phyloP scores from a whole-genome alignment of 345 rosid genomes.

The Rhodamnia rubescens region DNA sequence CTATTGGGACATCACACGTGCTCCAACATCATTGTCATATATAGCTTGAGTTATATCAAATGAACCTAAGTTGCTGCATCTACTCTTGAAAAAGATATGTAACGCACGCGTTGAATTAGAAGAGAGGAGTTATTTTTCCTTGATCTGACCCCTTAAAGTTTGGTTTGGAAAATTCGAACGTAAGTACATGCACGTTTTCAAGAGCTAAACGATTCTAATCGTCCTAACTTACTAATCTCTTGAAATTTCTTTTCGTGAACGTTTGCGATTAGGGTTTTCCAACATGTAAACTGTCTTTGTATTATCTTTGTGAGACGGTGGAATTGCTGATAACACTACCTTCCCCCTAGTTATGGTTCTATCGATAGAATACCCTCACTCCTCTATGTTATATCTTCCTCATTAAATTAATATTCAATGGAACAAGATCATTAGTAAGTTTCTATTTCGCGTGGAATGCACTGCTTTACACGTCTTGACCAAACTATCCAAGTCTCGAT shows the following conservation, averaged over 20 bases:
- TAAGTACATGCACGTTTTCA: neutral
- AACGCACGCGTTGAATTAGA: neutral
- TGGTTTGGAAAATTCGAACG: neutral
- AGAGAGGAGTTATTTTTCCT: neutral
- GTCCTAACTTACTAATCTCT: neutral
- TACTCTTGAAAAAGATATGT: neutral
- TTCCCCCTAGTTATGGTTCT: neutral
- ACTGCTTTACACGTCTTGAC: neutral
- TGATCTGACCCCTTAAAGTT: neutral
- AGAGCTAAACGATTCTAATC: neutral
- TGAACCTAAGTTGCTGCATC: neutral
- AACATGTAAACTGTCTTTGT: neutral
- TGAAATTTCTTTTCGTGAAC: neutral
- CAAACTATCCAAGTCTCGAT: neutral
- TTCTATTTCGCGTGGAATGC: neutral
- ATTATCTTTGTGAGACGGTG: neutral
- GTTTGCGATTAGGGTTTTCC: neutral
- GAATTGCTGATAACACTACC: neutral
- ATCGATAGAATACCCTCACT: neutral
- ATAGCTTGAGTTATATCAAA: neutral
- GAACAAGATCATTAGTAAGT: neutral
- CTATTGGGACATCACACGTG: neutral
- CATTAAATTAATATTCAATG: neutral
- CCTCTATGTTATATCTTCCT: neutral
- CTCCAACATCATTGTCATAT: neutral